Evolutionary conservation across 495 filamentous ascomycete species (phyloP), one percentile per base, ranked within the genome.

Genomic region (Hypoxylon crocopeplum): DNA sequence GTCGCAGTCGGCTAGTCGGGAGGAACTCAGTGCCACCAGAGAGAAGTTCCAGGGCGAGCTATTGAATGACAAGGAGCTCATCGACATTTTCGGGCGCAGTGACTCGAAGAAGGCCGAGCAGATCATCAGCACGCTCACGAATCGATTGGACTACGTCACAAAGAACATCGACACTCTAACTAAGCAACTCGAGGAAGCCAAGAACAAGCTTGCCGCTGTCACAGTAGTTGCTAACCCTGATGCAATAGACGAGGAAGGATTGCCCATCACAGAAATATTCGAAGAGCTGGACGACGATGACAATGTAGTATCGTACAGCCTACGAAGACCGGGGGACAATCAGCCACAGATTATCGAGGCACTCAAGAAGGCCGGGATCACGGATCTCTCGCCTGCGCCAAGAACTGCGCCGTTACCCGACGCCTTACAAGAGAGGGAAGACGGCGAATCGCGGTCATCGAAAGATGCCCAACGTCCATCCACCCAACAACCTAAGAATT

Each of bases 231-330:
- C 73, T 15, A 68, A 77, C 12, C 77, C 75, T 1, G 77, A 81
- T 53, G 74, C 73, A 3, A 78, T 72, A 16, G 82, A 82, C 30
- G 88, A 89, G 49, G 87, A 88, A 27, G 86, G 54, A 69, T 42
- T 92, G 38, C 88, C 91, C 2, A 79, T 96, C 46, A 89, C 85
- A 16, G 93, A 97, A 47, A 97, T 98, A 55, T 73, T 86, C 34
- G 93, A 98, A 71, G 88, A 96, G 74, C 77, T 98, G 38, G 94
- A 98, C 69, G 93, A 97, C 15, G 86, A 96, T 13, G 94, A 85
- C 13, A 93, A 96, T 65, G 81, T 98, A 8, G 75, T 97, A 24
- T 87, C 82, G 0, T 86, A 75, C 48, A 79, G 77, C 21, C 75
- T 84, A 6, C 84, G 84, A 8, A 82, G 69, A 1, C 84, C 90